phyloP scores from a whole-genome alignment of 768 basidiomycete species.

The Trametes punicea region DNA sequence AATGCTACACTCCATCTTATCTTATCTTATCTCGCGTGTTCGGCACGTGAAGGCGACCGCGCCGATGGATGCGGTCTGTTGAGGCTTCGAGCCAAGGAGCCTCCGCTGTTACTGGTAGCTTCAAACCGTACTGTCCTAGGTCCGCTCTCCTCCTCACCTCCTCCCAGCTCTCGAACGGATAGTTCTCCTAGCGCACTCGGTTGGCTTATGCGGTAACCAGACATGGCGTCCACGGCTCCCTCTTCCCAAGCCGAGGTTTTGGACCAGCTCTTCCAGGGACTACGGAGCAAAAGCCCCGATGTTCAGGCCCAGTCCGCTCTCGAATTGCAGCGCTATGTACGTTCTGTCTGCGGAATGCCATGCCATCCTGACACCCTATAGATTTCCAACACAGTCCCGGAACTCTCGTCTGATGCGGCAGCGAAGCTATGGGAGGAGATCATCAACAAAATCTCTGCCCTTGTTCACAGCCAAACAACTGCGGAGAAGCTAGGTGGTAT shows the following conservation, averaged over 20 bases:
- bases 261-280: constrained; percentile 61
- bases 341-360: constrained; percentile 24
- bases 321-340: constrained; percentile 73
- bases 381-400: constrained; percentile 71
- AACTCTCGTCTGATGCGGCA: constrained; percentile 79
- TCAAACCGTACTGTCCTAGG: not conserved
- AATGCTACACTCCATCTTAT: not conserved
- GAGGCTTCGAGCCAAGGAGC: not conserved
- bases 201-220: not conserved
- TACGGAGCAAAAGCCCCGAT: constrained; percentile 64
- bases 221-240: constrained; percentile 60
- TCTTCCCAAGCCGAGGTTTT: constrained; percentile 60
- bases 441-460: constrained; percentile 77
- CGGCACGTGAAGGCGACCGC: constrained; percentile 6
- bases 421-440: constrained; percentile 84
- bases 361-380: constrained; percentile 29
- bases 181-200: not conserved
- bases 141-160: not conserved
- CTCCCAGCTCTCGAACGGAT: not conserved
- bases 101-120: not conserved
- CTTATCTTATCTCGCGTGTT: not conserved
- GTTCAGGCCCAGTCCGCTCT: constrained; percentile 63
- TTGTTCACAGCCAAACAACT: constrained; percentile 77
- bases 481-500: constrained; percentile 85
- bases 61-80: not conserved